A percentile compares a stretch with the other conserved stretches of the same genome.
phyloP scores from a whole-genome alignment of 2,329 filamentous ascomycete species.

The Meredithiella fracta region DNA sequence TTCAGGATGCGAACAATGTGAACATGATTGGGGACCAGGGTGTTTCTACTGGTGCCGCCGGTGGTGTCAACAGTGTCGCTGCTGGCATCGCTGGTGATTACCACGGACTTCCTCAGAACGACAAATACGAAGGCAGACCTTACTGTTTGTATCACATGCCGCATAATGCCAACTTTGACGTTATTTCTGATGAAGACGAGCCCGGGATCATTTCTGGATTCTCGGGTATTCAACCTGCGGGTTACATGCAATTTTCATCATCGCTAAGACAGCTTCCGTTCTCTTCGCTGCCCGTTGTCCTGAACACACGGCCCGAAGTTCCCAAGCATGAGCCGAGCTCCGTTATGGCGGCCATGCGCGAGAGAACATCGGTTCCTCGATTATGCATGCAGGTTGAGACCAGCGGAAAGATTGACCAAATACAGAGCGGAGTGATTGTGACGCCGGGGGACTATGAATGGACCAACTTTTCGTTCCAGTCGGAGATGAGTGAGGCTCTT shows the following conservation, averaged over 20 bases:
- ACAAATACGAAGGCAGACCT: constrained; percentile 2
- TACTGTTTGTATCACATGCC: constrained; percentile 7
- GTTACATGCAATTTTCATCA: background rate
- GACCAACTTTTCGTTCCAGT: constrained; percentile 2
- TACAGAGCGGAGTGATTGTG: background rate
- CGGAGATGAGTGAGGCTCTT: background rate
- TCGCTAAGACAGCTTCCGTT: background rate
- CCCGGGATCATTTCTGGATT: background rate
- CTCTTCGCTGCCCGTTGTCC: background rate
- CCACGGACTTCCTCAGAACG: constrained; percentile 1
- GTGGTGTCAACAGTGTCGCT: too few relatives aligned
- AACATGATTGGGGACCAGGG: too few relatives aligned
- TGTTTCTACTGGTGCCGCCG: too few relatives aligned
- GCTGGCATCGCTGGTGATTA: constrained; percentile 2
- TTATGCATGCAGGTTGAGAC: background rate
- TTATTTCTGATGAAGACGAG: background rate
- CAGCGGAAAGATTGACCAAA: background rate
- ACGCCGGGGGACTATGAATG: background rate
- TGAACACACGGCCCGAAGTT: background rate
- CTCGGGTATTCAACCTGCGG: background rate
- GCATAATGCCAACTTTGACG: background rate
- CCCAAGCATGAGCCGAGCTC: constrained; percentile 4
- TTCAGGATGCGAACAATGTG: background rate
- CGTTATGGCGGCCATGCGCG: background rate
- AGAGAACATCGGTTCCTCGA: background rate